These are phyloP conservation scores for Stellera chamaejasme DNA, from an alignment of 345 rosid genomes.

Conservation along the genomic window DNA sequence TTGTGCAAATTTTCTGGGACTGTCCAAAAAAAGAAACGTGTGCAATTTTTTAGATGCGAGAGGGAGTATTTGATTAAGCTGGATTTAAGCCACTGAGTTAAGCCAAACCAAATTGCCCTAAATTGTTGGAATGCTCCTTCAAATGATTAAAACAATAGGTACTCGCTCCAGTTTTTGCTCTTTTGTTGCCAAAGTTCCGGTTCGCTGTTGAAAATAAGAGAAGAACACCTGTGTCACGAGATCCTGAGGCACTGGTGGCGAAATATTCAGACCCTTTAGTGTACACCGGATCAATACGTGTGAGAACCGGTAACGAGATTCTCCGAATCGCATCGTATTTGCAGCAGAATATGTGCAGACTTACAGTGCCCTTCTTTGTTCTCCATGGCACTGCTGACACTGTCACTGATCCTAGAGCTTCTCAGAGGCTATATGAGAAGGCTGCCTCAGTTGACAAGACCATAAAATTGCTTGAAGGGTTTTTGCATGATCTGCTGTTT, in stretches of 20 bases:
- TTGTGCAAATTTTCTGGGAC: too few relatives aligned
- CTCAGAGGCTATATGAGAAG: constrained; percentile 45
- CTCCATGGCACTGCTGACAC: constrained; percentile 77
- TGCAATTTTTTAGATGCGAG: too few relatives aligned
- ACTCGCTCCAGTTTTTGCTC: constrained; percentile 67
- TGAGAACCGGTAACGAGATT: constrained; percentile 78
- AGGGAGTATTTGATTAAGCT: too few relatives aligned
- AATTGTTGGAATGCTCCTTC: too few relatives aligned
- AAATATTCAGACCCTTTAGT: constrained; percentile 84
- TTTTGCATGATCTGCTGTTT: constrained; percentile 73
- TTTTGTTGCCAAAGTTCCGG: constrained; percentile 56
- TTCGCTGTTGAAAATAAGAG: constrained; percentile 73
- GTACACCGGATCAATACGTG: constrained; percentile 73
- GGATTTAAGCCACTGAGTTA: background rate
- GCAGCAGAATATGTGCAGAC: constrained; percentile 43
- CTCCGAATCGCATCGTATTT: constrained; percentile 50
- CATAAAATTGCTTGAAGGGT: constrained; percentile 51
- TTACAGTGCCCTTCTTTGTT: constrained; percentile 60
- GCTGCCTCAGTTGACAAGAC: constrained; percentile 64
- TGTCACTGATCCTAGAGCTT: constrained; percentile 67
- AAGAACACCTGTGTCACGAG: constrained; percentile 73
- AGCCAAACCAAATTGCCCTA: background rate
- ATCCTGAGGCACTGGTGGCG: constrained; percentile 61
- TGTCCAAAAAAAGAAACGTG: too few relatives aligned
- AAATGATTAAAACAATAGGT: constrained; percentile 26